Evolutionary conservation across 2,329 filamentous ascomycete genomes (phyloP).

Genomic region (Fusarium incarnatum): DNA sequence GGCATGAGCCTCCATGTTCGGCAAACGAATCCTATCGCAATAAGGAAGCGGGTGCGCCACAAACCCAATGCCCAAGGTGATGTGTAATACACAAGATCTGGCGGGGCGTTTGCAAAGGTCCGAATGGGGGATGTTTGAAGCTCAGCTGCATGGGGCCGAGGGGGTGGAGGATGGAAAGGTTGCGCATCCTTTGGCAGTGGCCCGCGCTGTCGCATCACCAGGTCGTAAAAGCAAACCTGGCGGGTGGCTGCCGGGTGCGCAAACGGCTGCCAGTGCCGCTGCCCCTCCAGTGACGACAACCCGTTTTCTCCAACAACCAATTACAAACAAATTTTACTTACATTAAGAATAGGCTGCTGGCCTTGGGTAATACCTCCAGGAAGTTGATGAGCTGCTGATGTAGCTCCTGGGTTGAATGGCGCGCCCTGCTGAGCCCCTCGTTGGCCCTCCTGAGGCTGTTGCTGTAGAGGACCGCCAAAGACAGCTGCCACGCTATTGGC

Average conservation of each 20-base stretch:
- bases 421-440: conserved; percentile 58
- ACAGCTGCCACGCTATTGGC: conserved; percentile 71
- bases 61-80: conserved; percentile 2
- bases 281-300: conserved; percentile 11
- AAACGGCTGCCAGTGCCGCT: conserved; percentile 5
- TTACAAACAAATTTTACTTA: conserved; percentile 52
- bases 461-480: conserved; percentile 77
- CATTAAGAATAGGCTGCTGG: conserved; percentile 63
- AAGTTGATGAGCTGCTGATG: conserved; percentile 53
- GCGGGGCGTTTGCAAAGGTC: not conserved
- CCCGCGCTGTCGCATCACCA: conserved; percentile 26
- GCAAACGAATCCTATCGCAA: conserved; percentile 2
- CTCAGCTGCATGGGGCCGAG: not conserved
- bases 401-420: conserved; percentile 62
- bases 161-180: conserved; percentile 1
- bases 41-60: not conserved
- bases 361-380: conserved; percentile 56
- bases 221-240: conserved; percentile 27
- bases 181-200: conserved; percentile 29
- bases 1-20: conserved; percentile 19
- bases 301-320: conserved; percentile 4
- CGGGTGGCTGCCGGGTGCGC: conserved; percentile 26
- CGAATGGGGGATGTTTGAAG: conserved; percentile 9
- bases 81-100: conserved; percentile 5
- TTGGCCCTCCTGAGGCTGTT: conserved; percentile 73